Conservation (phyloP, 176 grass and related monocot species). For the Lolium rigidum region DNA sequence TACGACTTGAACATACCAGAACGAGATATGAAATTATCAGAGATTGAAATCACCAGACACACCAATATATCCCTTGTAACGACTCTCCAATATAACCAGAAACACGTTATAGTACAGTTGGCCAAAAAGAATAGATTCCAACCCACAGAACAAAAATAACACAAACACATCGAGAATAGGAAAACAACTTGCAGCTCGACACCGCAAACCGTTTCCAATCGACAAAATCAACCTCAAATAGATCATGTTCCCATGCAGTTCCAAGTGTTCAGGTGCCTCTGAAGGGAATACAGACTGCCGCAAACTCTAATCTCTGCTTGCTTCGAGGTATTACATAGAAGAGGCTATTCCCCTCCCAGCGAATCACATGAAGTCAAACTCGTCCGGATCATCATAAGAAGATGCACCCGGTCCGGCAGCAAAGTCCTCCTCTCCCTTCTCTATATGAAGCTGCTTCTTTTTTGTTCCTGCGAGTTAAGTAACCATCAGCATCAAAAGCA, state of each 20-base stretch:
- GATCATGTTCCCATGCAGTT: constrained; percentile 45
- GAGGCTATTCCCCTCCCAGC: constrained; percentile 48
- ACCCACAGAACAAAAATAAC: neutral
- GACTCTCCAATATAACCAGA: constrained; percentile 38
- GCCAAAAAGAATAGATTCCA: constrained; percentile 22
- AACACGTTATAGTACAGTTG: constrained; percentile 46
- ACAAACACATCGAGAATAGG: neutral
- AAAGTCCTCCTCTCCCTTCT: constrained; percentile 76
- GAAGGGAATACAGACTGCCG: constrained; percentile 25
- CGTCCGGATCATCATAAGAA: constrained; percentile 63
- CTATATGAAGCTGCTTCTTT: constrained; percentile 85
- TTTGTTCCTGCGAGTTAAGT: constrained; percentile 56
- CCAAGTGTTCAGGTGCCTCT: neutral
- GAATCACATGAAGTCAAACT: constrained; percentile 87
- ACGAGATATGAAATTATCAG: too few species aligned
- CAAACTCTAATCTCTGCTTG: constrained; percentile 58
- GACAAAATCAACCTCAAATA: constrained; percentile 61
- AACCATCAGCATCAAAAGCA: neutral
- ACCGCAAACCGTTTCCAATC: constrained; percentile 1
- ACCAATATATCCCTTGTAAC: too few species aligned
- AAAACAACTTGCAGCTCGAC: neutral
- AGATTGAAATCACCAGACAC: too few species aligned
- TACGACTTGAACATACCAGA: too few species aligned
- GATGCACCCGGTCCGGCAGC: constrained; percentile 41
- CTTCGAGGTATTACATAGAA: constrained; percentile 51